Percentiles rank a stretch among this genome's conserved stretches.
Conservation (phyloP, 768 basidiomycete genomes). For the Termitomyces sp. region DNA sequence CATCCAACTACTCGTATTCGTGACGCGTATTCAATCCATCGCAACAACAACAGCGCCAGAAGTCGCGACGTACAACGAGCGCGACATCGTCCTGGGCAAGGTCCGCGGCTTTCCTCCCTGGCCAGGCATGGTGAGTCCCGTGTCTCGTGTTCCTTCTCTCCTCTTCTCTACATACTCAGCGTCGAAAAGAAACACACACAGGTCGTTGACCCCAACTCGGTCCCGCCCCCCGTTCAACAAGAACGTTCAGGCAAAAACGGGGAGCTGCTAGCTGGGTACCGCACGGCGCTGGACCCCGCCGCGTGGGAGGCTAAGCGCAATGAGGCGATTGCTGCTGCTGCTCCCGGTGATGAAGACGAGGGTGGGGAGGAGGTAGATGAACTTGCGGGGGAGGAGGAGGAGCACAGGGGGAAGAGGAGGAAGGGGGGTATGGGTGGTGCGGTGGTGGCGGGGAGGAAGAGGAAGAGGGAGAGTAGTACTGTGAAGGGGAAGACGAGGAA, state of each 20-base stretch:
- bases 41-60: constrained; percentile 23
- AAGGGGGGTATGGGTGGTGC: constrained; percentile 48
- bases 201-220: constrained; percentile 76
- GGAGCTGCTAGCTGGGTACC: constrained; percentile 76
- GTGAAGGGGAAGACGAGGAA: constrained; percentile 29
- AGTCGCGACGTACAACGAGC: constrained; percentile 57
- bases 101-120: constrained; percentile 93
- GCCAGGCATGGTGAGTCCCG: constrained; percentile 83
- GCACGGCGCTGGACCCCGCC: constrained; percentile 61
- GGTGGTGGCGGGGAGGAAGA: constrained; percentile 30
- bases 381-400: constrained; percentile 42
- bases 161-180: no score
- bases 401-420: constrained; percentile 58
- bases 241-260: constrained; percentile 81
- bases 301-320: constrained; percentile 50
- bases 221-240: constrained; percentile 58
- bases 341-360: constrained; percentile 30
- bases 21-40: no score
- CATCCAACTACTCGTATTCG: no score
- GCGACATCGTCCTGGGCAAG: constrained; percentile 90
- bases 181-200: constrained; percentile 30
- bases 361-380: constrained; percentile 55
- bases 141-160: no score
- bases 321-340: constrained; percentile 16
- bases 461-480: constrained; percentile 61